A percentile compares a stretch with the other conserved stretches of the same genome.
phyloP scores from a whole-genome alignment of 345 rosid genomes.

The Citrus sp. region DNA sequence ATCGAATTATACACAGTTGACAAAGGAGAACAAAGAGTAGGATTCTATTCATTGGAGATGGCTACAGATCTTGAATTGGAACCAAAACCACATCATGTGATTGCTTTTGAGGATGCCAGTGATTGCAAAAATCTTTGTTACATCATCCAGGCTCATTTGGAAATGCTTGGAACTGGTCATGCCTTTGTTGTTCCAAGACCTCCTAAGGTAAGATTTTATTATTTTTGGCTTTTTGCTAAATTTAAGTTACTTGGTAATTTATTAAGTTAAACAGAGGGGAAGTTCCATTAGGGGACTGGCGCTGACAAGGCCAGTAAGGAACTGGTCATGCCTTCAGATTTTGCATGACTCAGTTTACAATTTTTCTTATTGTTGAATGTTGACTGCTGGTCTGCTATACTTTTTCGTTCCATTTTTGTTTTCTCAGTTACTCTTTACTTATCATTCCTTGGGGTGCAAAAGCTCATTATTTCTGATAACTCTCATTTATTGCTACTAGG shows the following conservation, averaged over 20 bases:
- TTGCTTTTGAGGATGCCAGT: constrained; percentile 72
- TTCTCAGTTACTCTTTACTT: background rate
- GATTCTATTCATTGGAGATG: constrained; percentile 91
- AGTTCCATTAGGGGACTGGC: background rate
- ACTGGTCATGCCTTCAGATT: background rate
- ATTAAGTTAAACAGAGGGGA: background rate
- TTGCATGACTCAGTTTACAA: background rate
- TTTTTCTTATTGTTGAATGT: background rate
- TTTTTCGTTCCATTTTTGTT: background rate
- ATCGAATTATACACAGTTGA: constrained; percentile 71
- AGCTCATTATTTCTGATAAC: background rate
- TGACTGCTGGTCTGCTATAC: constrained; percentile 4
- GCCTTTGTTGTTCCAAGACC: constrained; percentile 83
- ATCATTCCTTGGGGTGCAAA: background rate
- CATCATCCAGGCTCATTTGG: constrained; percentile 83
- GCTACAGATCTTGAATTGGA: constrained; percentile 87
- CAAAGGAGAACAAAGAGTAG: constrained; percentile 57
- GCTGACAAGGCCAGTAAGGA: background rate
- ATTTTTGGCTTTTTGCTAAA: background rate
- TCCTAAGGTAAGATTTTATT: constrained; percentile 56
- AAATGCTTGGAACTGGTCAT: constrained; percentile 67
- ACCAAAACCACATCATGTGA: constrained; percentile 78
- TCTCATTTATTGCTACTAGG: constrained; percentile 35
- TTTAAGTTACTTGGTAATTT: background rate
- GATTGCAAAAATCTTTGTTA: constrained; percentile 77